Conservation (phyloP, 2,329 filamentous ascomycete species). For the Lachnellula suecica region DNA sequence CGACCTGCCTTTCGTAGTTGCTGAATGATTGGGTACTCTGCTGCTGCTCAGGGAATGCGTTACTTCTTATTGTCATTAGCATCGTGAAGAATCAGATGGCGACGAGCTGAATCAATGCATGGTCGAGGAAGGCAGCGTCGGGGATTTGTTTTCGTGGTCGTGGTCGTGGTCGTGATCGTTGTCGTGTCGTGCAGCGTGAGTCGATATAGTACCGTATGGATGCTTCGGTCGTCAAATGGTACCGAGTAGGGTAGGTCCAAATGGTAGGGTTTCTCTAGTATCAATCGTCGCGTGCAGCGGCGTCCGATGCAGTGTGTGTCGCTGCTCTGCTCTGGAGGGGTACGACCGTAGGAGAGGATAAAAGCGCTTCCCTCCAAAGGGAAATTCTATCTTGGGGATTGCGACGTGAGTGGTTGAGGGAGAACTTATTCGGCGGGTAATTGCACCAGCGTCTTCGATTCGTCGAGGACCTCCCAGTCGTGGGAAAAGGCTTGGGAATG, state of each 20-base stretch:
- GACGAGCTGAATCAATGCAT: constrained; percentile 22
- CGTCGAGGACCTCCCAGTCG: constrained; percentile 14
- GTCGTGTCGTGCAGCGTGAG: too few species aligned
- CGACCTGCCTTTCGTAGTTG: constrained; percentile 17
- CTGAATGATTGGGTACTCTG: constrained; percentile 24
- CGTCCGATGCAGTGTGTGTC: constrained; percentile 1
- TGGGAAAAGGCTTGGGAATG: constrained; percentile 11
- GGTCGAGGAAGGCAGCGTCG: constrained; percentile 4
- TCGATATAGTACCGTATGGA: too few species aligned
- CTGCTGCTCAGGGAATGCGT: constrained; percentile 31
- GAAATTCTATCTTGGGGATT: constrained; percentile 9
- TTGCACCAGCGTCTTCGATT: constrained; percentile 18
- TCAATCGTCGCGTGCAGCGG: constrained; percentile 14
- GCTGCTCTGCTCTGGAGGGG: too few species aligned
- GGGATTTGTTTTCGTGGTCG: neutral
- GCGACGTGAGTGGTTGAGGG: constrained; percentile 22
- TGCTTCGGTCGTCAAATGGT: too few species aligned
- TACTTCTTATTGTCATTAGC: constrained; percentile 47
- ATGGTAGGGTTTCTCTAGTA: neutral
- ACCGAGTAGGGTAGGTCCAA: too few species aligned
- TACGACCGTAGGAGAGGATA: constrained; percentile 17
- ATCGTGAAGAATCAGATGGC: constrained; percentile 41
- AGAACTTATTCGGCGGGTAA: constrained; percentile 21
- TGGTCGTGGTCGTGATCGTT: too few species aligned
- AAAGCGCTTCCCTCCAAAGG: constrained; percentile 17